A percentile compares a stretch with the other conserved stretches of the same genome.
These are phyloP conservation scores for Metschnikowia reukaufii DNA, from an alignment of 805 yeast genomes.

Conservation along the genomic window DNA sequence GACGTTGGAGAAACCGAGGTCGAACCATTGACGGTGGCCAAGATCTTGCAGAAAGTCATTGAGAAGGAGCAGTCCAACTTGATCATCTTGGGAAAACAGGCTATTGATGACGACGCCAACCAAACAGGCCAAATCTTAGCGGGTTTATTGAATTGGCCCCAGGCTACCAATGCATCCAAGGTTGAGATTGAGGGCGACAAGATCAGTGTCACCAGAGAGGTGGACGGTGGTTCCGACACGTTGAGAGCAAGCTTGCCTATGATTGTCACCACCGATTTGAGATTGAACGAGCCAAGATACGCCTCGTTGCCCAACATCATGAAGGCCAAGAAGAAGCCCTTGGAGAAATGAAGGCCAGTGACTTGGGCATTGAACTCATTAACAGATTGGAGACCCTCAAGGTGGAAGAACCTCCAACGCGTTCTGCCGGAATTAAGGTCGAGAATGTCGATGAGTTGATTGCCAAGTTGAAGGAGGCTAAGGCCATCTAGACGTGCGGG, in stretches of 20 bases:
- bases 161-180: constrained; percentile 91
- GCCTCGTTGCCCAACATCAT: constrained; percentile 95
- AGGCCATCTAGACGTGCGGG: constrained; percentile 51
- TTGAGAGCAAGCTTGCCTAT: constrained; percentile 76
- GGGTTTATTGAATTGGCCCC: constrained; percentile 92
- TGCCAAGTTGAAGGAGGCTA: constrained; percentile 70
- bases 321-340: constrained; percentile 97
- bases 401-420: constrained; percentile 82
- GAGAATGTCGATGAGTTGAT: constrained; percentile 79
- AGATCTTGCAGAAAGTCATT: constrained; percentile 71
- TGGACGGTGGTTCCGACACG: constrained; percentile 93
- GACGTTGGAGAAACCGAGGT: constrained; percentile 71
- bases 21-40: constrained; percentile 90
- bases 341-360: constrained; percentile 63
- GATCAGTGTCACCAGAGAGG: constrained; percentile 80
- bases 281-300: constrained; percentile 93
- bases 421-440: constrained; percentile 81
- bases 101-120: constrained; percentile 92
- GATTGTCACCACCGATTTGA: constrained; percentile 87
- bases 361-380: constrained; percentile 64
- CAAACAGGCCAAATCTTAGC: constrained; percentile 98
- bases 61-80: constrained; percentile 71
- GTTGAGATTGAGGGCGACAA: constrained; percentile 61
- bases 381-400: constrained; percentile 66
- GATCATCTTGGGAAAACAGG: constrained; percentile 91